These are phyloP conservation scores for Pichia sp. DNA, from an alignment of 1,139 yeast genomes.

Conservation along the genomic window DNA sequence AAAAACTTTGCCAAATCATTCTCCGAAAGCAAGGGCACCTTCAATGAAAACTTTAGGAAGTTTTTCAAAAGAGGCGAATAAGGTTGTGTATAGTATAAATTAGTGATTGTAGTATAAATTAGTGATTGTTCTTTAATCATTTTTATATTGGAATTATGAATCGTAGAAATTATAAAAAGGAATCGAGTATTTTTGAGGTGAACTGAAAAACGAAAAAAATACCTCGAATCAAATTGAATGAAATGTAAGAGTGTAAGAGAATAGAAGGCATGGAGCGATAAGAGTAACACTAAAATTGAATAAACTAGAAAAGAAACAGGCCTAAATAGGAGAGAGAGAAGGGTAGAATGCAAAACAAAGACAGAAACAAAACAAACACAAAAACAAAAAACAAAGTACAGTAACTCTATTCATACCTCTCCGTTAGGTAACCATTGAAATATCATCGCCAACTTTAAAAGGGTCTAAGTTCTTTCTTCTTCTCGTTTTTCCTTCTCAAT, in stretches of 20 bases:
- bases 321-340: background rate
- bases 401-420: background rate
- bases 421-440: background rate
- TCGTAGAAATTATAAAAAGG: background rate
- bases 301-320: background rate
- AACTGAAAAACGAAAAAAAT: background rate
- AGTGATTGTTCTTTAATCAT: constrained; percentile 3
- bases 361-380: background rate
- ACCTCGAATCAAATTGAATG: background rate
- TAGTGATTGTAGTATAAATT: background rate
- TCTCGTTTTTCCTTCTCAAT: background rate
- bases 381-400: background rate
- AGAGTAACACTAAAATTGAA: background rate
- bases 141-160: background rate
- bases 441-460: background rate
- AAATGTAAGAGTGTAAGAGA: background rate
- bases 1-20: constrained; percentile 32
- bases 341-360: background rate
- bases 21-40: constrained; percentile 30
- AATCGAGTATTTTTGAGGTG: background rate
- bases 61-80: constrained; percentile 29
- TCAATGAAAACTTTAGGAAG: constrained; percentile 34
- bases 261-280: background rate
- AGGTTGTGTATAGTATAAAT: background rate
- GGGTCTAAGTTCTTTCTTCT: background rate